Evolutionary conservation across 495 filamentous ascomycete species (phyloP).

Genomic region (Polyplosphaeria fusca): DNA sequence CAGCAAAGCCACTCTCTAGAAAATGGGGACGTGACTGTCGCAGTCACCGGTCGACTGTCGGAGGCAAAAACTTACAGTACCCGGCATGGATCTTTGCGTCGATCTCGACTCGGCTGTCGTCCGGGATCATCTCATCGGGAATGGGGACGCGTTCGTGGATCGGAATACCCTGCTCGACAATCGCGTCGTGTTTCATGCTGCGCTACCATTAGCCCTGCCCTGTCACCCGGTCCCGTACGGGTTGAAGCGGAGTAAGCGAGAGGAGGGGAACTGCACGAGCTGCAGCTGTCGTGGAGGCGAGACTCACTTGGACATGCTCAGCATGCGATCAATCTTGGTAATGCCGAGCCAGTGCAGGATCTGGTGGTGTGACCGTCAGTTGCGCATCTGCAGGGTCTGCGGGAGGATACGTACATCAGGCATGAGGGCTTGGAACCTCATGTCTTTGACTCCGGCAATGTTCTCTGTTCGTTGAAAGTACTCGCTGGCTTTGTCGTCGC

Average conservation of each 20-base stretch:
- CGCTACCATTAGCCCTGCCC: constrained; percentile 20
- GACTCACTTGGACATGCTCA: constrained; percentile 93
- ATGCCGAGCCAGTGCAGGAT: constrained; percentile 98
- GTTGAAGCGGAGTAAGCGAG: not conserved
- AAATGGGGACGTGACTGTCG: too few species aligned
- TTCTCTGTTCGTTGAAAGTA: constrained; percentile 97
- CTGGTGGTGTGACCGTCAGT: constrained; percentile 29
- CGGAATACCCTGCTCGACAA: constrained; percentile 91
- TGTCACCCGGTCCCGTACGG: not conserved
- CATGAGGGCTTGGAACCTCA: constrained; percentile 99
- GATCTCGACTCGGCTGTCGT: constrained; percentile 93
- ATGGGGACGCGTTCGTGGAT: constrained; percentile 92
- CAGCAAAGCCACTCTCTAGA: too few species aligned
- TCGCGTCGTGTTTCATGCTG: constrained; percentile 98
- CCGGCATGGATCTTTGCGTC: constrained; percentile 98
- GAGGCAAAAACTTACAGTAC: constrained; percentile 52
- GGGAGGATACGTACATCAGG: constrained; percentile 55
- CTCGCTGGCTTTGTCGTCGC: constrained; percentile 85
- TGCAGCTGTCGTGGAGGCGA: not conserved
- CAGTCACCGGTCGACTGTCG: not conserved
- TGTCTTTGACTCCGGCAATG: constrained; percentile 95
- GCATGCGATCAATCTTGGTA: constrained; percentile 97
- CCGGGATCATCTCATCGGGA: constrained; percentile 90
- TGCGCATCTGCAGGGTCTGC: constrained; percentile 17
- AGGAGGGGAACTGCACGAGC: not conserved